Percentiles rank a stretch among this genome's conserved stretches.
Conservation (phyloP, 805 yeast genomes). For the Wickerhamomyces subpelliculosus region DNA sequence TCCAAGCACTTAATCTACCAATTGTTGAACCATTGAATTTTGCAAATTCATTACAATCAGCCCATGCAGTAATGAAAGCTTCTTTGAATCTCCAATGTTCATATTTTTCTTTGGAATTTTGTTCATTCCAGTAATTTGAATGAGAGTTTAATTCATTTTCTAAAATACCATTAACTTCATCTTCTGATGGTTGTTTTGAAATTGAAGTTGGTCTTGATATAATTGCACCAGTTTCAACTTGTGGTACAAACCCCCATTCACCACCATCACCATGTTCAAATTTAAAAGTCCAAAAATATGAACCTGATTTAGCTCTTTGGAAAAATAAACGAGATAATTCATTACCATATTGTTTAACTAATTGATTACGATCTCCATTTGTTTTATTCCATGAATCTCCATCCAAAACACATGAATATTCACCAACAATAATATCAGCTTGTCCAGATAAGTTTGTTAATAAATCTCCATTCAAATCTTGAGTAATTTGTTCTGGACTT, state of each 20-base stretch:
- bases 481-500: slow-evolving; percentile 54
- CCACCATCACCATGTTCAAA: slow-evolving; percentile 90
- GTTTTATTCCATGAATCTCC: slow-evolving; percentile 62
- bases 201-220: slow-evolving; percentile 26
- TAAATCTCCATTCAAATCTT: slow-evolving; percentile 44
- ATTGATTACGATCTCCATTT: slow-evolving; percentile 40
- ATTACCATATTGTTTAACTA: slow-evolving; percentile 58
- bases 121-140: slow-evolving; percentile 58
- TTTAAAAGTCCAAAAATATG: slow-evolving; percentile 87
- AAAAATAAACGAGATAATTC: slow-evolving; percentile 42
- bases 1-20: slow-evolving; percentile 75
- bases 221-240: slow-evolving; percentile 57
- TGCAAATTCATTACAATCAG: slow-evolving; percentile 64
- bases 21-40: slow-evolving; percentile 59
- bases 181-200: slow-evolving; percentile 31
- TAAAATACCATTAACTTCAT: slow-evolving; percentile 33
- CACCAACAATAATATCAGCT: slow-evolving; percentile 80
- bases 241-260: slow-evolving; percentile 88
- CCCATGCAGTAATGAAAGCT: slow-evolving; percentile 73
- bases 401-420: slow-evolving; percentile 83
- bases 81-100: slow-evolving; percentile 80
- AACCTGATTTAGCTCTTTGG: slow-evolving; percentile 58
- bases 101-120: slow-evolving; percentile 50
- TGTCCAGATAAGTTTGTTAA: slow-evolving; percentile 41
- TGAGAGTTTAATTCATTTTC: slow-evolving; percentile 40